Evolutionary conservation across 2,329 filamentous ascomycete species (phyloP).

Genomic region (Tolypocladium cylindrosporum): DNA sequence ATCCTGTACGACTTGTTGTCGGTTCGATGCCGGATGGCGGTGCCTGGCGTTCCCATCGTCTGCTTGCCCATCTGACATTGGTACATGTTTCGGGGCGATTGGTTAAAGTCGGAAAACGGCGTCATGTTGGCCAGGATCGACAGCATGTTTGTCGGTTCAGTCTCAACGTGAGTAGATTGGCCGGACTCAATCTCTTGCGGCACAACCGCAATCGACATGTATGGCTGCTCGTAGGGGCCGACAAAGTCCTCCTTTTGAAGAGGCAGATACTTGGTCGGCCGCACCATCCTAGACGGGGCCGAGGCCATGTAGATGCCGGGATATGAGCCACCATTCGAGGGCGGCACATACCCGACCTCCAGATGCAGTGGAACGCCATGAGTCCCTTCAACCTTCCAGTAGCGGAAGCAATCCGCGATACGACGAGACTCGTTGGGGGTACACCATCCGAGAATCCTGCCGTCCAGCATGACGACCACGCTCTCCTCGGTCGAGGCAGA

Average conservation of each 20-base stretch:
- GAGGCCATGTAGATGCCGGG: conserved; percentile 93
- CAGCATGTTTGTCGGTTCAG: conserved; percentile 89
- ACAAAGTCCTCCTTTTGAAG: conserved; percentile 80
- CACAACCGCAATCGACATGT: conserved; percentile 95
- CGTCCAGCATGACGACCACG: conserved; percentile 84
- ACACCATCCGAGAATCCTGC: conserved; percentile 83
- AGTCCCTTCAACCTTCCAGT: conserved; percentile 89
- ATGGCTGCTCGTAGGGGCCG: conserved; percentile 90
- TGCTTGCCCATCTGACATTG: conserved; percentile 99
- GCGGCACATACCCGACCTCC: conserved; percentile 86
- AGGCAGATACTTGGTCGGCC: conserved; percentile 86
- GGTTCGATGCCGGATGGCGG: conserved; percentile 74
- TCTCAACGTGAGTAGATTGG: conserved; percentile 86
- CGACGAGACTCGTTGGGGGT: conserved; percentile 70
- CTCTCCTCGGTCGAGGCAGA: conserved; percentile 74
- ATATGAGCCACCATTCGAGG: conserved; percentile 85
- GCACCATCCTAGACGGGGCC: conserved; percentile 73
- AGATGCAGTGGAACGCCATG: conserved; percentile 73
- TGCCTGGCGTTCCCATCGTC: conserved; percentile 93
- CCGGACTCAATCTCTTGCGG: conserved; percentile 80
- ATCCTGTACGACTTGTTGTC: conserved; percentile 96
- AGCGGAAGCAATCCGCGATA: conserved; percentile 77
- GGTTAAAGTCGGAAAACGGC: conserved; percentile 97
- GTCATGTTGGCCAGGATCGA: conserved; percentile 98
- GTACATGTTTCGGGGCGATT: conserved; percentile 98